Conservation (phyloP, 2,329 filamentous ascomycete genomes). For the Botryotinia calthae region DNA sequence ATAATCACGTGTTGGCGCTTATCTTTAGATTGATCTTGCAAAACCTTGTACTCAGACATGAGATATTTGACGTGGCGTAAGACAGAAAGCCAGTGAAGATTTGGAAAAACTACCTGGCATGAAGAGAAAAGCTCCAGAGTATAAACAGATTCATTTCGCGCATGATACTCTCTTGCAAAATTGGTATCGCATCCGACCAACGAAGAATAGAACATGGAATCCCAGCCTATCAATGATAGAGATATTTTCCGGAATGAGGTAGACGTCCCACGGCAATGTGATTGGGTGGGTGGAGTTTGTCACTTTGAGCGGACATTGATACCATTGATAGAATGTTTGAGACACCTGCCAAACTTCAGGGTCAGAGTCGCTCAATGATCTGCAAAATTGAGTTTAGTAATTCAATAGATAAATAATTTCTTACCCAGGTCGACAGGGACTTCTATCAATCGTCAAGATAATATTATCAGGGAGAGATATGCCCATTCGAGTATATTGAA, state of each 20-base stretch:
- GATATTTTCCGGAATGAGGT: neutral
- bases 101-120: neutral
- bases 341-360: neutral
- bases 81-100: neutral
- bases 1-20: fast-evolving
- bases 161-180: neutral
- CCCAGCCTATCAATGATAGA: neutral
- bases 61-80: neutral
- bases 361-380: neutral
- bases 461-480: conserved; percentile 17
- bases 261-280: neutral
- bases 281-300: neutral
- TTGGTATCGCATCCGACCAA: neutral
- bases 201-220: neutral
- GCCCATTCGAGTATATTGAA: conserved; percentile 5
- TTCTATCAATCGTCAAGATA: conserved; percentile 17
- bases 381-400: neutral
- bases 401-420: neutral
- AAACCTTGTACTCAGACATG: neutral
- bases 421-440: neutral
- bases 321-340: neutral
- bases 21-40: neutral
- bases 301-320: neutral
- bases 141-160: neutral
- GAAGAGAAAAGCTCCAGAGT: neutral